Percentiles rank a stretch among this genome's conserved stretches.
These are phyloP conservation scores for Emmonsiellopsis sp. DNA, from an alignment of 2,329 filamentous ascomycete genomes.

Conservation along the genomic window DNA sequence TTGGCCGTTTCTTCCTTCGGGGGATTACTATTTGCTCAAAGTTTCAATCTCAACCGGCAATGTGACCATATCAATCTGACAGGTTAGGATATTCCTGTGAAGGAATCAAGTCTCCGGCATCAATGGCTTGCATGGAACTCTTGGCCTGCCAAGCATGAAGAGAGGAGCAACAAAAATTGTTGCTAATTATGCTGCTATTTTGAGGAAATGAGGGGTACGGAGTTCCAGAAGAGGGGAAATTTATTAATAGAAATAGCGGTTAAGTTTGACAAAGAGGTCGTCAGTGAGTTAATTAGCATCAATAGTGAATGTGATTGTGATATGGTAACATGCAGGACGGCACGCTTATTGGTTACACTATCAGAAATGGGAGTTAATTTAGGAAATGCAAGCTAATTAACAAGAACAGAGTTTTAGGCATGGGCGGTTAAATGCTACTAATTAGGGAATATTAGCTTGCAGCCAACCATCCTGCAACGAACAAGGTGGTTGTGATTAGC, in stretches of 20 bases:
- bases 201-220: neutral
- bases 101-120: neutral
- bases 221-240: neutral
- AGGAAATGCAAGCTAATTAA: conserved; percentile 2
- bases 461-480: neutral
- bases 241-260: conserved; percentile 1
- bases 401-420: neutral
- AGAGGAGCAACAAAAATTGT: neutral
- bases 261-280: neutral
- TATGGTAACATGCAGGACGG: neutral
- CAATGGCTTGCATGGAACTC: neutral
- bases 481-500: neutral
- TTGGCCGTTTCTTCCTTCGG: no score
- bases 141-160: neutral
- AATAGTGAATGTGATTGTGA: conserved; percentile 1
- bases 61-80: no score
- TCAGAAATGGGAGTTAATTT: neutral
- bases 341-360: neutral
- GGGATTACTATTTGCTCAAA: no score
- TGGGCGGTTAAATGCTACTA: conserved; percentile 6
- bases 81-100: no score
- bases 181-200: conserved; percentile 1
- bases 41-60: no score
- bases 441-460: conserved; percentile 4
- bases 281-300: neutral